Base-by-base conservation (phyloP, 371 early-diverging fungal genomes). In the Mucor plumbeus region DNA sequence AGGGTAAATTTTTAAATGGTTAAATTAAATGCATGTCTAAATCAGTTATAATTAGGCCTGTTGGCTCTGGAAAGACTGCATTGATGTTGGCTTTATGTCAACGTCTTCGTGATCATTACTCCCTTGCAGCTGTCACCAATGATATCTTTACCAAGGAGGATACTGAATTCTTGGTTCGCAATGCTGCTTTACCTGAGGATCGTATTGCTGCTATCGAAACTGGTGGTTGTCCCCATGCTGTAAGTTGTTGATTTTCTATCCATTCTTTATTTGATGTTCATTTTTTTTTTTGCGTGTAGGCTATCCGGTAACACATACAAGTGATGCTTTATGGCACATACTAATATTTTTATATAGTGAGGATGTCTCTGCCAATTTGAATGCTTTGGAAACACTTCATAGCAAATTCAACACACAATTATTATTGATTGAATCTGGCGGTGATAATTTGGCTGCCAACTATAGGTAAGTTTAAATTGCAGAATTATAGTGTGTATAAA, bases 221-320 rank as follows among this genome's bases (percentile, higher is more conserved):
- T 1, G 92, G 97, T 64, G 95, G 96, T 15, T 97, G 97, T 71
- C 97, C 97, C 41, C 97, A 97, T 71, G 97, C 97, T 26, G 97
- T 79, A 76, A 77, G 75, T 69, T 38, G 17, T n/a, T 19, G 31
- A 7, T 44, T 7, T 64, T 21, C 17, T 44, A 7, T 59, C 21
- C 21, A 19, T 10, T 21, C 8, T 7, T 11, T 3, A 26, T 21
- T 21, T 50, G 50, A 11, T 50, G 9, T 43, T 17, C 1, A 7
- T 44, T 21, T 36, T 35, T 14, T 40, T 57, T 47, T 53, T 21
- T 63, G n/a, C 15, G n/a, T 15, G 19, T 68, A 81, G 82, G 82
- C 80, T 58, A 82, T 82, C 64, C 83, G 83, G 83, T 82, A 82
- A 65, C n/a, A 13, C 15, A 53, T 14, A 44, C 11, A 21, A 59